Conservation (phyloP, 177 flowering plant genomes). For the Telopea speciosissima region DNA sequence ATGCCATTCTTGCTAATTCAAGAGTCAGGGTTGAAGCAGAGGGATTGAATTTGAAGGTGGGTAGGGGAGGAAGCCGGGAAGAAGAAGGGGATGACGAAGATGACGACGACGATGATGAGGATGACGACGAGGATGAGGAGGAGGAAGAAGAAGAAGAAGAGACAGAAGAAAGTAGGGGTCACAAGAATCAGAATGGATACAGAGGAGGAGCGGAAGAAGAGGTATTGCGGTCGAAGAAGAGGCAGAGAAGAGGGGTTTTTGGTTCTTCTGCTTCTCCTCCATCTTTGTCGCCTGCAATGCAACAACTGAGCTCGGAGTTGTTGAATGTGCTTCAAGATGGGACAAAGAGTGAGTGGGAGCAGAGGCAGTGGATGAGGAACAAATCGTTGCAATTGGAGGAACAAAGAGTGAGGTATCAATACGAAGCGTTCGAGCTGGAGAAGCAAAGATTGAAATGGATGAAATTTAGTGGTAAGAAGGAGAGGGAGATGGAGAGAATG, state of each 20-base stretch:
- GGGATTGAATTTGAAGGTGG: constrained; percentile 24
- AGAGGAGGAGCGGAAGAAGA: constrained; percentile 22
- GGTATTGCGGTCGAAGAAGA: constrained; percentile 17
- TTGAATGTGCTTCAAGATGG: constrained; percentile 43
- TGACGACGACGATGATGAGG: constrained; percentile 24
- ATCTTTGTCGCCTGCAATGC: constrained; percentile 18
- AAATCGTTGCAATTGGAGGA: constrained; percentile 59
- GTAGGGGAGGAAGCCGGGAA: constrained; percentile 20
- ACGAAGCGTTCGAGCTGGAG: constrained; percentile 70
- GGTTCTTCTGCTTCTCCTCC: neutral
- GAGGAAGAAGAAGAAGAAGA: constrained; percentile 25
- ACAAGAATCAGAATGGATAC: constrained; percentile 11
- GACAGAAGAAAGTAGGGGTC: constrained; percentile 11
- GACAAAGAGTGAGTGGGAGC: constrained; percentile 50
- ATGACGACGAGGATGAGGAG: constrained; percentile 26
- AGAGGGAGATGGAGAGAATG: constrained; percentile 86
- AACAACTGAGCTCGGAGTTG: constrained; percentile 44
- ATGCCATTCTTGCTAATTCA: constrained; percentile 12
- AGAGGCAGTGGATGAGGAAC: constrained; percentile 61
- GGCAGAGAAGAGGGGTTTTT: constrained; percentile 18
- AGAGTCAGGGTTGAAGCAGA: constrained; percentile 24
- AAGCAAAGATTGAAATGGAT: constrained; percentile 83
- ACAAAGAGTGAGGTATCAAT: constrained; percentile 45
- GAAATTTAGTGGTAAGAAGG: constrained; percentile 75
- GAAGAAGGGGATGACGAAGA: constrained; percentile 36